Base-by-base conservation (phyloP, 495 filamentous ascomycete genomes). In the Lophiostoma macrostomum region DNA sequence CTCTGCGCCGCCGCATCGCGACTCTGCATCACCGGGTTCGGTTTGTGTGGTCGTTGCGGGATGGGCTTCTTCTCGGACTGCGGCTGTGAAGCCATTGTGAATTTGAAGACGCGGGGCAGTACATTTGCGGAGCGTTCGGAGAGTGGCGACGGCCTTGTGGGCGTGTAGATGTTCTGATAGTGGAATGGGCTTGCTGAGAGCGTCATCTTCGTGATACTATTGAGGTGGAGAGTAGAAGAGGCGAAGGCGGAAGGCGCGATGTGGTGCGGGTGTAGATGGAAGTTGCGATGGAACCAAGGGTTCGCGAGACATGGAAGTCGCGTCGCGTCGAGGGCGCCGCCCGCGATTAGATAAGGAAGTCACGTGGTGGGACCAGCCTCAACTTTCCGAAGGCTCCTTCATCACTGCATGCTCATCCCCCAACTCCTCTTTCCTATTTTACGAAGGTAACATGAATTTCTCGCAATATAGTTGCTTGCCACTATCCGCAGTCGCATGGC, bases 1-100 rank as follows among this genome's bases (percentile, higher is more conserved):
- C 73, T 68, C 44, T 84, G 78, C 41, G 74, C 71, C 6, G 68
- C 68, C 37, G 75, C 74, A 52, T 78, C 74, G 52, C 50, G 51
- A 23, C 27, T 61, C 40, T 60, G 61, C 31, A 56, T 35, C 34
- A 64, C 46, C 16, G 62, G 69, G 41, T 65, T 69, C 46, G 68
- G 23, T 48, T 68, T 72, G 23, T 67, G 46, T 24, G 64, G 20
- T 12, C 67, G 67, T 56, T 68, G 64, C 14, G 67, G 65, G 38
- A 61, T 64, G 18, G 67, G 24, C n/a, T 44, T 56, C 48, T 64
- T 55, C 14, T 50, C 46, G 3, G 5, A 12, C 37, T 41, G 32
- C 14, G 40, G 13, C 28, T 28, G 16, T 19, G 44, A 34, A 18
- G 39, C 36, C 37, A 58, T 52, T 39, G 18, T 49, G 31, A 60